Evolutionary conservation across 176 grass and related monocot genomes (phyloP).

Genomic region (Guadua angustifolia): DNA sequence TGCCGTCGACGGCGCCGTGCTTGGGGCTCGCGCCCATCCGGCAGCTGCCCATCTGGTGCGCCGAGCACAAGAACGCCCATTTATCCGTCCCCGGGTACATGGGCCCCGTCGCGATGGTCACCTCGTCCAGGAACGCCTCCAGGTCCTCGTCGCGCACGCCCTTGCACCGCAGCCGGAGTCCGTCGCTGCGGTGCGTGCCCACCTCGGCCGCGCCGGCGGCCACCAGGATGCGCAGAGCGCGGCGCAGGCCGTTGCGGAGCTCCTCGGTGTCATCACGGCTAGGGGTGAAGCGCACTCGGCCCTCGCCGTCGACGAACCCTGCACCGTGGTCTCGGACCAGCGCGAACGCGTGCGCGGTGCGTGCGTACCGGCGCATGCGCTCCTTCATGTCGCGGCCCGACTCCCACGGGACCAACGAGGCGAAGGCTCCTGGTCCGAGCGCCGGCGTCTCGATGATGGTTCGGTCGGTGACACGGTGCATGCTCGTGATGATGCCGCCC

Average conservation of each 20-base stretch:
- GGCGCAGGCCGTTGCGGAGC: conserved; percentile 57
- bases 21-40: conserved; percentile 62
- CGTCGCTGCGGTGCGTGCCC: conserved; percentile 87
- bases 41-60: conserved; percentile 95
- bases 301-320: conserved; percentile 56
- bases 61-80: conserved; percentile 62
- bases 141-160: conserved; percentile 59
- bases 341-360: conserved; percentile 72
- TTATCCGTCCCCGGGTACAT: conserved; percentile 24
- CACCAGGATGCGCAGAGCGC: conserved; percentile 62
- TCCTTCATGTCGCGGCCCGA: conserved; percentile 79
- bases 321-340: conserved; percentile 73
- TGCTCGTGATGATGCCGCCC: conserved; percentile 88
- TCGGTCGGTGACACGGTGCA: conserved; percentile 67
- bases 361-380: conserved; percentile 63
- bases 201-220: conserved; percentile 79
- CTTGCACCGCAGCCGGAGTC: conserved; percentile 59
- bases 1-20: conserved; percentile 60
- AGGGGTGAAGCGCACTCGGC: conserved; percentile 51
- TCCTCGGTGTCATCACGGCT: conserved; percentile 52
- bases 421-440: conserved; percentile 59
- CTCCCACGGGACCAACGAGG: conserved; percentile 64
- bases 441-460: conserved; percentile 79
- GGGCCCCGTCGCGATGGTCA: conserved; percentile 46
- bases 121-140: conserved; percentile 70